These are phyloP conservation scores for Yarrowia sp. DNA, from an alignment of 805 yeast genomes.

Conservation along the genomic window DNA sequence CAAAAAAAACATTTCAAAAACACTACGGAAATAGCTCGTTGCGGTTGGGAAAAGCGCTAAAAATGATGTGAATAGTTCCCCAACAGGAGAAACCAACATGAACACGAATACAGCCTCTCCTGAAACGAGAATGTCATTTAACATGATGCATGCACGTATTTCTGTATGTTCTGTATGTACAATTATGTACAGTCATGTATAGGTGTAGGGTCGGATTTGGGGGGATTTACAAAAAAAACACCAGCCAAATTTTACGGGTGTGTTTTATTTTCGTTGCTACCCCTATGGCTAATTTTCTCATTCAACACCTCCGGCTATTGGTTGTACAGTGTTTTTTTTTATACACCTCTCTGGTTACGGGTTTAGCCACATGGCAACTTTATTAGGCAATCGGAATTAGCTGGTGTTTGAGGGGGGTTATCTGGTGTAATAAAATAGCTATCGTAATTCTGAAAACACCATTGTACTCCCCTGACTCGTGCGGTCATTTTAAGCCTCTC, in stretches of 20 bases:
- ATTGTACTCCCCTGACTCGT: not conserved
- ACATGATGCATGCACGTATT: too few species aligned
- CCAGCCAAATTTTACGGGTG: not conserved
- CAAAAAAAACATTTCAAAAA: not conserved
- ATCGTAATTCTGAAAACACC: not conserved
- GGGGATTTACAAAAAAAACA: not conserved
- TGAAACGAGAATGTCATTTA: too few species aligned
- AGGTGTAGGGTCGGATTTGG: too few species aligned
- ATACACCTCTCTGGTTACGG: conserved; percentile 16
- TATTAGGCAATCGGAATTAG: not conserved
- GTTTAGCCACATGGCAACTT: conserved; percentile 6
- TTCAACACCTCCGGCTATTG: not conserved
- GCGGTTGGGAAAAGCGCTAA: not conserved
- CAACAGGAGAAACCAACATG: too few species aligned
- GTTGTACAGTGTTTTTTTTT: not conserved
- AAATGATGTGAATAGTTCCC: not conserved
- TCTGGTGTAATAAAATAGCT: not conserved
- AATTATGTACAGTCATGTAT: too few species aligned
- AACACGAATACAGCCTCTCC: too few species aligned
- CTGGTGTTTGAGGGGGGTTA: not conserved
- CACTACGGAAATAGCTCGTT: too few species aligned
- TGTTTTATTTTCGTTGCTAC: not conserved
- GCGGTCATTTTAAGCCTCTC: too few species aligned
- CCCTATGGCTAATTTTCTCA: not conserved
- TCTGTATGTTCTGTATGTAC: too few species aligned